Evolutionary conservation across 441 rosid genomes (phyloP).

Genomic region (Sinapis alba): DNA sequence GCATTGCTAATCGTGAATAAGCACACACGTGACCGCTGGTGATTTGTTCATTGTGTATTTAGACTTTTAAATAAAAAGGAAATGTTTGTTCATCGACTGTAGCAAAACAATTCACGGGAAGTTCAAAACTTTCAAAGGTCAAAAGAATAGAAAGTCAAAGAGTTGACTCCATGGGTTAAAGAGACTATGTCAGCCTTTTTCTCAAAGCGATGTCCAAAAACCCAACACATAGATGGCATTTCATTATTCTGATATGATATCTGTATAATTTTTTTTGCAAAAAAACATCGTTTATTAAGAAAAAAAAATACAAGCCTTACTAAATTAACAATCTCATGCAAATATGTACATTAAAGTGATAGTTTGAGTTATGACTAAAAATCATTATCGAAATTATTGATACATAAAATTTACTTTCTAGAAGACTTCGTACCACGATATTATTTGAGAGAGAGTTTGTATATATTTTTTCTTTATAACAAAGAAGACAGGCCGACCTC

Average conservation of each 20-base stretch:
- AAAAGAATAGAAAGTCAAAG: slow-evolving; percentile 15
- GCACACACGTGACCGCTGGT: background rate
- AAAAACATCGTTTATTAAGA: background rate
- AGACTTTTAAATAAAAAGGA: background rate
- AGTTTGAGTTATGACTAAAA: slow-evolving; percentile 1
- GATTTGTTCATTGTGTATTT: background rate
- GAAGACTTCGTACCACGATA: background rate
- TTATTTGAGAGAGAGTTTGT: background rate
- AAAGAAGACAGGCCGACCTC: background rate
- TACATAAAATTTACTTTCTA: background rate
- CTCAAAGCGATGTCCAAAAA: background rate
- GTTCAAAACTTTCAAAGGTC: slow-evolving; percentile 21
- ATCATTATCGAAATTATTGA: background rate
- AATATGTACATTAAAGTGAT: background rate
- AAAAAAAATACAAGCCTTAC: background rate
- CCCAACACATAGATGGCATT: background rate
- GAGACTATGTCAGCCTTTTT: slow-evolving; percentile 30
- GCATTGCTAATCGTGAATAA: background rate
- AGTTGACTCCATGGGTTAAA: slow-evolving; percentile 38
- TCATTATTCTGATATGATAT: background rate
- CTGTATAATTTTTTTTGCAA: background rate
- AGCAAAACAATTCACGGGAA: slow-evolving; percentile 22
- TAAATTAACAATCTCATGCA: background rate
- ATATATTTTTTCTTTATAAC: background rate
- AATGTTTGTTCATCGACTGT: slow-evolving; percentile 20